Evolutionary conservation across 805 yeast genomes (phyloP), one percentile per base, ranked within the genome.

Genomic region (Kazachstania kunashirensis): DNA sequence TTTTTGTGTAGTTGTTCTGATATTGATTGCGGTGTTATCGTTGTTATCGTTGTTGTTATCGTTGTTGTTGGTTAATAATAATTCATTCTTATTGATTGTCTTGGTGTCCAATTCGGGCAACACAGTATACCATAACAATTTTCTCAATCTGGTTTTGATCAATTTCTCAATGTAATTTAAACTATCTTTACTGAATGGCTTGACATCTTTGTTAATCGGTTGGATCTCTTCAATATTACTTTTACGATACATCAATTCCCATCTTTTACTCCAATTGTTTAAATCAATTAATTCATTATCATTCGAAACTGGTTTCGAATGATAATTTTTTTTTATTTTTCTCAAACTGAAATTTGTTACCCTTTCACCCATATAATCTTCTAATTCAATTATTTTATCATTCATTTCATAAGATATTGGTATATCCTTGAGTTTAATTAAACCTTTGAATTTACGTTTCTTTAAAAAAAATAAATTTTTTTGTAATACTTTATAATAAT

Each of bases 351-450:
- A 6, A 13, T 29, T 25, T 21, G 11, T 36, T 26, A 47, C 33
- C 14, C 37, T 39, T 10, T 30, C 27, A 15, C 54, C 44, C 46
- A 55, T 42, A 16, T 33, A 28, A 19, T 55, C 59, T 33, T 57
- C 62, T 18, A 54, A 29, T 11, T 44, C 41, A 18, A 54, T 40
- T 23, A 44, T 52, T 19, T 39, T 38, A 15, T 55, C 59, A 37
- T 46, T 50, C 53, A 58, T 48, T 30, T 58, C 61, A 33, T 57
- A 57, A 12, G 63, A 61, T 21, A 57, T 53, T 3, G 61, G 61
- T 3, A 52, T 35, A n/a, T 55, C 53, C 4, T 16, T 37, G 20
- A 49, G 33, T 11, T 43, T 36, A 14, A 52, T 15, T 13, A 57
- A 38, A 2, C 52, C 44, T 9, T 50, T 48, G 16, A 29, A 38